Evolutionary conservation across 352 stramenopile genomes (phyloP), one percentile per base, ranked within the genome.

Genomic region (Phytophthora syringae): DNA sequence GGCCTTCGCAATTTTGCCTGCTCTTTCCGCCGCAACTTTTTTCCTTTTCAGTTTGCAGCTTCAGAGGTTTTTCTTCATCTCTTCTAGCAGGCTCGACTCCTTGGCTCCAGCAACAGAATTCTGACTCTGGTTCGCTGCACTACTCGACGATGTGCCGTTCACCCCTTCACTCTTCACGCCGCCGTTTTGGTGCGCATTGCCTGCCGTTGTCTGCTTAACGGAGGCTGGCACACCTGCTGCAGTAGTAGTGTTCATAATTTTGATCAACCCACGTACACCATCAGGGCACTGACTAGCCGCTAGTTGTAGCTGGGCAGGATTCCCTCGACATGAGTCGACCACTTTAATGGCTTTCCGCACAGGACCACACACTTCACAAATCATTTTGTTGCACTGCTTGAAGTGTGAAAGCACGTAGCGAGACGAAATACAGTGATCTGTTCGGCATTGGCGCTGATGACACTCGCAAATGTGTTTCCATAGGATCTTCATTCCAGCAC

Each of bases 391-490:
- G 80, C 88, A 96, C 52, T 95, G 88, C 73, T 96, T 95, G 72
- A 95, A 96, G 64, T 96, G 88, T 16, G 86, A 95, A 48, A 96
- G 67, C 58, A 96, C 88, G 53, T 96, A 96, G 7, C 88, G 77
- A 27, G 86, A 95, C 24, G 86, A 95, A 49, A 96, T 95, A 32
- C 88, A 96, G 67, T 96, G 88, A 40, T 95, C 86, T 7, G 86
- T 95, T 30, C 85, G 80, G 47, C 90, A 96, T 47, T 95, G 88
- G 15, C 84, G 82, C 52, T 97, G 87, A 52, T 96, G 88, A 43
- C 90, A 97, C 53, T 95, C 84, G 55, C 86, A 94, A 63, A 97
- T 96, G 54, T 97, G 90, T 52, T 96, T 97, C 90, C 90, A 97
- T 44, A 97, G 48, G 12, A 93, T 68, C 42, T 95, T 94, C 90